Evolutionary conservation across 2,329 filamentous ascomycete genomes (phyloP).

Genomic region (Exophiala sp.): DNA sequence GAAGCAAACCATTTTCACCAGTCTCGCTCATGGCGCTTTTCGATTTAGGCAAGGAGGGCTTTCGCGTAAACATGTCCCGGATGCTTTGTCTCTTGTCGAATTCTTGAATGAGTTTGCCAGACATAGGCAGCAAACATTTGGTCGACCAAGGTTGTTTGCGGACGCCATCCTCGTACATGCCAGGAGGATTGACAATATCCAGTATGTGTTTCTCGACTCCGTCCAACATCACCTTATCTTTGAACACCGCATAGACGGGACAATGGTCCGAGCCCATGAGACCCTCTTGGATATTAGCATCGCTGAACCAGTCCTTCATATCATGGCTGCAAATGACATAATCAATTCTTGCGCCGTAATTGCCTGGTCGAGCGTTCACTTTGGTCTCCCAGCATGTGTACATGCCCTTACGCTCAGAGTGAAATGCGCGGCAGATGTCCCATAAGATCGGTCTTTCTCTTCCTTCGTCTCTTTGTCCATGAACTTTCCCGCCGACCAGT

Average conservation of each 20-base stretch:
- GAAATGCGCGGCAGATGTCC: constrained; percentile 79
- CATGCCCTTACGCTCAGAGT: constrained; percentile 80
- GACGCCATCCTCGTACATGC: constrained; percentile 65
- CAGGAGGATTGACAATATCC: constrained; percentile 75
- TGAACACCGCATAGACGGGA: constrained; percentile 78
- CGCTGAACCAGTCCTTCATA: constrained; percentile 75
- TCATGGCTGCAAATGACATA: constrained; percentile 80
- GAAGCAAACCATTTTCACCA: background rate
- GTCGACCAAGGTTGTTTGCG: constrained; percentile 64
- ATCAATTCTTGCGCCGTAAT: constrained; percentile 89
- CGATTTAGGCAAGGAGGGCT: constrained; percentile 35
- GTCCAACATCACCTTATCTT: constrained; percentile 57
- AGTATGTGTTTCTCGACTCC: constrained; percentile 53
- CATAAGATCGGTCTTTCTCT: constrained; percentile 70
- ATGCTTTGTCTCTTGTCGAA: constrained; percentile 83
- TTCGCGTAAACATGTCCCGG: constrained; percentile 83
- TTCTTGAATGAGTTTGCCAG: constrained; percentile 79
- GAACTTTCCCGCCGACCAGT: constrained; percentile 67
- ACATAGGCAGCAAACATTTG: constrained; percentile 68
- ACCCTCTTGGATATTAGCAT: constrained; percentile 86
- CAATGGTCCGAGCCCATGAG: constrained; percentile 95
- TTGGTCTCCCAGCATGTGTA: constrained; percentile 97
- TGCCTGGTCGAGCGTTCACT: constrained; percentile 91
- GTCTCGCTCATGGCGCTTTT: constrained; percentile 5
- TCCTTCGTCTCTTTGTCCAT: constrained; percentile 64